Evolutionary conservation across 805 yeast genomes (phyloP).

Genomic region (Lipomyces oligophaga): DNA sequence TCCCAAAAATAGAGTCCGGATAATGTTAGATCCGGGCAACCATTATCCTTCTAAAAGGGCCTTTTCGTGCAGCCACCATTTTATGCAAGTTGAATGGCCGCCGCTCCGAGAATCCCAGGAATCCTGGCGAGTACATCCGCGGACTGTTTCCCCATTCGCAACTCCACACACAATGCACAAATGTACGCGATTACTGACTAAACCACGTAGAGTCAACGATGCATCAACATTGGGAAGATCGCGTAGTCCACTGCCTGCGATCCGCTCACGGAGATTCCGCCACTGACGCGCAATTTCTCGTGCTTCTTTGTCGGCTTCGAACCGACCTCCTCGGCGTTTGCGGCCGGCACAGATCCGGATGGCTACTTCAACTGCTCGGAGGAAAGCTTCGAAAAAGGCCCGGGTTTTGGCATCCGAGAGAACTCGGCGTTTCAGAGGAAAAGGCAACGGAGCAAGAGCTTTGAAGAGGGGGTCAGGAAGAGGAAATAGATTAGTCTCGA

Average conservation of each 20-base stretch:
- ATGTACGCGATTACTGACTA: conserved; percentile 14
- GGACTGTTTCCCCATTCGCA: conserved; percentile 17
- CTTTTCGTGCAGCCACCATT: conserved; percentile 28
- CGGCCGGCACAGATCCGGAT: conserved; percentile 28
- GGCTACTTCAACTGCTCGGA: conserved; percentile 22
- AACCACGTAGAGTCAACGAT: conserved; percentile 11
- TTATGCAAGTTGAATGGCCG: conserved; percentile 23
- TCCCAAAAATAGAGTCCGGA: too few relatives aligned
- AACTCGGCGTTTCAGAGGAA: conserved; percentile 25
- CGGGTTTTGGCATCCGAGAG: conserved; percentile 18
- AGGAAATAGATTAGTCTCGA: conserved; percentile 22
- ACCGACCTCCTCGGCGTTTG: conserved; percentile 18
- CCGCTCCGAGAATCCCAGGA: conserved; percentile 23
- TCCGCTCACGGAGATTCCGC: conserved; percentile 19
- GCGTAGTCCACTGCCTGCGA: conserved; percentile 24
- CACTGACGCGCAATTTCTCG: conserved; percentile 23
- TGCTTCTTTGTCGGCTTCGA: conserved; percentile 27
- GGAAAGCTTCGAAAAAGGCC: conserved; percentile 17
- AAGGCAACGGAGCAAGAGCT: conserved; percentile 20
- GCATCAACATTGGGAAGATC: conserved; percentile 23
- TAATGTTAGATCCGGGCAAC: neutral
- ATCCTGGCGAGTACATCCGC: conserved; percentile 11
- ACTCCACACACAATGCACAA: conserved; percentile 26
- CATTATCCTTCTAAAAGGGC: conserved; percentile 16
- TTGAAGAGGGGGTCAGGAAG: conserved; percentile 24